Evolutionary conservation across 2,329 filamentous ascomycete species (phyloP).

Genomic region (Didymella exigua): DNA sequence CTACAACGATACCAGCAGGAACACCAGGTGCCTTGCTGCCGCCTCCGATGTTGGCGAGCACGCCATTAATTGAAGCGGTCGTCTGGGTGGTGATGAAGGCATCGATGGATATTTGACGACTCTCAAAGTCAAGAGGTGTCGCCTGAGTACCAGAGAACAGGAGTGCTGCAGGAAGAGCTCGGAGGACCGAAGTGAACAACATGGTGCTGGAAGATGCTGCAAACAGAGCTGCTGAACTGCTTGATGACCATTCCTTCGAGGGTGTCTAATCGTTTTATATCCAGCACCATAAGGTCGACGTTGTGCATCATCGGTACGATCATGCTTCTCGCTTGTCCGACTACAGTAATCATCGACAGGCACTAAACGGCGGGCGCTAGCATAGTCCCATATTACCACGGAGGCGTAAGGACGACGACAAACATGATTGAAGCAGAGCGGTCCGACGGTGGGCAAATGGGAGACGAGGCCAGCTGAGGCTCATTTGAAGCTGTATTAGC

Average conservation of each 20-base stretch:
- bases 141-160: conserved; percentile 15
- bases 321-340: conserved; percentile 3
- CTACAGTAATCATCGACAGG: conserved; percentile 15
- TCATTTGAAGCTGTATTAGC: conserved; percentile 21
- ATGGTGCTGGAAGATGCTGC: conserved; percentile 10
- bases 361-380: conserved; percentile 21
- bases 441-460: conserved; percentile 26
- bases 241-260: conserved; percentile 4
- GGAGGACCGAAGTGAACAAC: conserved; percentile 23
- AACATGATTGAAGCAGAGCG: conserved; percentile 16
- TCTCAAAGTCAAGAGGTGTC: conserved; percentile 16
- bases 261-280: conserved; percentile 10
- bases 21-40: conserved; percentile 57
- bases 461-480: conserved; percentile 13
- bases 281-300: not conserved
- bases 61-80: conserved; percentile 56
- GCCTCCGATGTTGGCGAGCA: conserved; percentile 62
- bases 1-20: conserved; percentile 58
- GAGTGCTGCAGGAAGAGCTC: conserved; percentile 23
- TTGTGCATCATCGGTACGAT: not conserved
- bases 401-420: conserved; percentile 7
- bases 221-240: conserved; percentile 1
- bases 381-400: conserved; percentile 19
- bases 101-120: conserved; percentile 23
- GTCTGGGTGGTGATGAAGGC: conserved; percentile 53